Evolutionary conservation across 2,329 filamentous ascomycete genomes (phyloP), one percentile per base, ranked within the genome.

Genomic region (Fusarium nelsonii): DNA sequence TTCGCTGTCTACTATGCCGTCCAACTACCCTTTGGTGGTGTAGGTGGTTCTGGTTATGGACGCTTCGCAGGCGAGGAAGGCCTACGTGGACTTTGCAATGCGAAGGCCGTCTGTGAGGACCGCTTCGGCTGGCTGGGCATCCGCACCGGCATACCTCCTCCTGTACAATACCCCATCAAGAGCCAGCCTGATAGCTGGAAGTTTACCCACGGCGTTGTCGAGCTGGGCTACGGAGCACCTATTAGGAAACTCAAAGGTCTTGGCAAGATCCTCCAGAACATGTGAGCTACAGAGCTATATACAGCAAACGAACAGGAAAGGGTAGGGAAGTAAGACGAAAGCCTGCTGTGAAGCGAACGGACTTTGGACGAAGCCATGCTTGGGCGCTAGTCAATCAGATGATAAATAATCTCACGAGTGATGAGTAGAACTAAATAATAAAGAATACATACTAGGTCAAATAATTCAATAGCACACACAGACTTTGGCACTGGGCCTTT

Each of bases 1-100:
- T 99, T 99, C 76, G 96, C 91, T 20, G 91, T 90, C 30, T 97
- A 90, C 79, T 99, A 99, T 77, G 93, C 95, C 53, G 94, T 97
- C 9, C 94, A 97, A 80, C 82, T 99, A 39, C 96, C 96, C 1
- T 99, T 99, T 79, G 96, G 96, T 37, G 96, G 94, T 55, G 89
- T 92, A n/a, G 89, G 88, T 60, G 95, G 94, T 1, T 97, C 92
- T 26, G 96, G 92, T 0, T 98, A 98, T 78, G 96, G 96, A 2
- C 87, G 95, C 4, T 99, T 99, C 80, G 95, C 93, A 0, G 96
- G 94, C 26, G 90, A 92, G 70, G 96, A 99, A 78, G 96, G 96
- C 0, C 81, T 99, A 23, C 85, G 93, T 36, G 90, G 90, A 5
- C 77, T 99, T 56, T 97, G 93, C 79, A 97, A 98, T 79, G 79